Base-by-base conservation (phyloP, 257 asterid genomes). In the Agastache rugosa region DNA sequence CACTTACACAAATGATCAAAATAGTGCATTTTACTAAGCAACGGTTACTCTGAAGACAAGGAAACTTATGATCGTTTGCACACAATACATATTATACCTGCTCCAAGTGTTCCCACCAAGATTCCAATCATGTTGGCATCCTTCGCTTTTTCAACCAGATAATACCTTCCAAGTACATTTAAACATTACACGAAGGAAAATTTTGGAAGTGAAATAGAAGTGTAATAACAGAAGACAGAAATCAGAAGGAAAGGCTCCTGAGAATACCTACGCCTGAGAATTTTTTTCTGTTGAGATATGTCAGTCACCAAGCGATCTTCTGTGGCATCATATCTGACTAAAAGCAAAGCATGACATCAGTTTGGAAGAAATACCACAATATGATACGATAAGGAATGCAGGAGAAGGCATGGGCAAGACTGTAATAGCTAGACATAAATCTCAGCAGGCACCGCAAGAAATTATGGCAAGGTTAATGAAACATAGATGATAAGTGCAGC, bases 31-130 rank as follows among this genome's bases (percentile, higher is more conserved):
- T 5, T 48, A 16, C 8, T 31, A 20, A 1, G 69, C 11, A 39
- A 19, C 9, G 22, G 42, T 55, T 35, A 53, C 37, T 20, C 37
- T 25, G 1, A 15, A 39, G 50, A 22, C 44, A 39, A 51, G 51
- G 39, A 69, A 42, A 15, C 42, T 54, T 35, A 20, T 19, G 15
- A 50, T 2, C 8, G 37, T 8, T 56, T 37, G 19, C 39, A 2
- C 41, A 23, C 7, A 31, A 47, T 27, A 60, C 37, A 60, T 12
- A 42, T 6, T 64, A 41, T 64, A 65, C 99, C 98, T 76, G 89
- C 92, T 68, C 98, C 99, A 82, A 94, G 99, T 44, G 99, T 92
- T 72, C 99, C 99, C 37, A 94, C 98, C 92, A 94, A 81, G 83
- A 94, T 92, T 27, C 99, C 99, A 44, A 94, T 83, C 85, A 92